Evolutionary conservation across 208 protist species (phyloP), one percentile per base, ranked within the genome.

Genomic region (Ichthyophonus hoferi): DNA sequence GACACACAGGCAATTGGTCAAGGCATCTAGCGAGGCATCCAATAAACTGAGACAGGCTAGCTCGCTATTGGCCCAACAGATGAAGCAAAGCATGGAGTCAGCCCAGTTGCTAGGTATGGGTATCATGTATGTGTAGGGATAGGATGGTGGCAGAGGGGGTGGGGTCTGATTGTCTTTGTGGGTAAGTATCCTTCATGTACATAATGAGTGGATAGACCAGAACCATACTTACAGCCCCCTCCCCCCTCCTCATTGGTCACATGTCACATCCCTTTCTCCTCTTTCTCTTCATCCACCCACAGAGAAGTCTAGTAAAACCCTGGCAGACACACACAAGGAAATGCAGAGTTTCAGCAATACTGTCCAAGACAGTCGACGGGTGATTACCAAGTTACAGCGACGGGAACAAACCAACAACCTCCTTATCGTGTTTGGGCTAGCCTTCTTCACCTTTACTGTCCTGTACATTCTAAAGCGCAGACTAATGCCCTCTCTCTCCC

Each of bases 381-480:
- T 90, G 42, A 81, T 90, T 1, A 90, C 87, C 14, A 90, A 90
- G 24, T 31, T 90, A 12, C 43, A 85, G 78, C 31, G 87, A 34
- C 58, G 87, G 17, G 87, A 90, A 38, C 17, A 81, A 1, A 58
- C 67, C 31, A 84, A 90, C 39, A 83, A 90, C 17, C 38, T 86
- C 0, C 67, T 90, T 14, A 84, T 90, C 39, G 33, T 83, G 39
- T 43, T 90, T 0, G 87, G 87, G 17, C 34, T 90, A 12, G 7
- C 78, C 35, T 40, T 90, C 34, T 90, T 90, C 86, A 77, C 78
- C 38, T 58, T 81, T n/a, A 90, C 87, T 12, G 87, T 90, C 33
- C 33, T 86, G 33, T 90, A 90, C 76, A 86, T 90, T 40, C 2
- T 90, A 1, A 83, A 85, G 87, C 14, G 40, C 34, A 40, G 87